Base-by-base conservation (phyloP, 2,329 filamentous ascomycete genomes). In the Hymenoscyphus linearis region DNA sequence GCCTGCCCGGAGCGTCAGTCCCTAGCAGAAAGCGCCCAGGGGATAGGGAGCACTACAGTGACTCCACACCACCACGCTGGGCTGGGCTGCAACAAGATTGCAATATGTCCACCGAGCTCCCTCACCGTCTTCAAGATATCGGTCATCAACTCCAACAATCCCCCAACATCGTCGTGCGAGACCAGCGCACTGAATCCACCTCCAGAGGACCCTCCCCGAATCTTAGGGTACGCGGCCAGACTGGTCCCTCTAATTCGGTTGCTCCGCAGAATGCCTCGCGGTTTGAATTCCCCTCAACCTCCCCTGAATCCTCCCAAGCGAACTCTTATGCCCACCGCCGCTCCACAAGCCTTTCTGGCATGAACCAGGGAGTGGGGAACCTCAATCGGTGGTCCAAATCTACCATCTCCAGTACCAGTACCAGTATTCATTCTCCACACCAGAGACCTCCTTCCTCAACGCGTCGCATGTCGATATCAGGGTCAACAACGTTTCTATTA, bases 361-460 rank as follows among this genome's bases (percentile, higher is more conserved):
- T 67, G 37, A 60, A 62, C 31, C 63, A 64, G 60, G 63, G 64
- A 52, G 64, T 62, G 10, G 57, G 58, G 12, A 60, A 62, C 34
- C 58, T 65, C 60, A 67, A 67, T 60, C 64, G 67, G 37, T 68
- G 66, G 66, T 68, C 66, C 14, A 68, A 65, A 58, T 66, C 65
- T 1, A 68, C 66, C 2, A 60, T 59, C 16, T 67, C 66, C 13
- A 69, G 67, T 52, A 55, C 54, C 10, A 62, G 61, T 40, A 57
- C 59, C 10, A 62, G 61, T 40, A 57, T 55, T 9, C 59, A 58
- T 13, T 63, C 66, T 13, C 58, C 58, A 1, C 64, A 64, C 31
- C 63, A 65, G 50, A 62, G 60, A 27, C 62, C 63, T 18, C 63
- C 54, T 10, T 56, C 60, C 55, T 68, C 66, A 25, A 62, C 66